Base-by-base conservation (phyloP, 345 rosid species). In the Eucalyptus cloeziana region DNA sequence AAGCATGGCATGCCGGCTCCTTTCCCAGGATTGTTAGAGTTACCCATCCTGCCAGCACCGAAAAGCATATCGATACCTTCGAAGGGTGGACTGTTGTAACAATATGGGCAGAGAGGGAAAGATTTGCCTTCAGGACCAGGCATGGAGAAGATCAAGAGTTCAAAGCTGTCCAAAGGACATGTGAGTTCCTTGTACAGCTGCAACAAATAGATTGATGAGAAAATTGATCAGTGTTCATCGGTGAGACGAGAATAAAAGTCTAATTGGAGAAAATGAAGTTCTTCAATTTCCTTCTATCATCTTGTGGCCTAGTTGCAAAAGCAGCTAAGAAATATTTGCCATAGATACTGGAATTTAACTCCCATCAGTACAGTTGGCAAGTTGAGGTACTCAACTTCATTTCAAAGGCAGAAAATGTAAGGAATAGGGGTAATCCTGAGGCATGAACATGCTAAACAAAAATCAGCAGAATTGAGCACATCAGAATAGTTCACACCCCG, bases 1-100 rank as follows among this genome's bases (percentile, higher is more conserved):
- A 95, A 96, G 92, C 99, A 97, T 7, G 99, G 98, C 99, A 97
- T 96, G 88, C 99, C 99, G 13, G 97, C 92, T 81, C 96, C 99
- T 49, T 96, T 95, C 89, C 96, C 96, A 60, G 90, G 79, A 89
- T 95, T 94, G 10, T 92, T 93, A 50, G 93, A 88, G 90, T 76
- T 40, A 76, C 85, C 47, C 85, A 91, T 90, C 91, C 92, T 94
- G 30, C 91, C 49, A 43, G 93, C 90, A 88, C 97, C 95, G 81
- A 93, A 94, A 76, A 96, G 93, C 31, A 91, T 89, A 69, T 94
- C 97, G 60, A 95, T 93, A 58, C 99, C 99, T 95, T 97, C 98
- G 27, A 97, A 96, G 76, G 99, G 99, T 90, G 98, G 99, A 87
- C 92, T 96, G 87, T 96, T 97, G 91, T 94, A 97, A 94, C 99